Percentiles rank a stretch among this genome's conserved stretches.
Conservation (phyloP, 73 alveolate genomes). For the Tetrahymena borealis region DNA sequence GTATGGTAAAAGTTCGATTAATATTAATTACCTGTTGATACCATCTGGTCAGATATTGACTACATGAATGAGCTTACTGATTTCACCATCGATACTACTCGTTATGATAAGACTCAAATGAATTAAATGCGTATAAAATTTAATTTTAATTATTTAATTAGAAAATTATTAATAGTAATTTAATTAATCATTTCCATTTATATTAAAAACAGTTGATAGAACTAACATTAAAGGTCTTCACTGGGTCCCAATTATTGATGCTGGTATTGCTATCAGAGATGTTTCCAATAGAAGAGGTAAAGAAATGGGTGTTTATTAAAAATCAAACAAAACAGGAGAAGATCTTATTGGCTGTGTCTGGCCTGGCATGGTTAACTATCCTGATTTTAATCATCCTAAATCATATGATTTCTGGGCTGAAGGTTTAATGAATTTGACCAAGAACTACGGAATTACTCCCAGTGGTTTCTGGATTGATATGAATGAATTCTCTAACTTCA, state of each 20-base stretch:
- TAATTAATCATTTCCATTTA: slow-evolving; percentile 40
- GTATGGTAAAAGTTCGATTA: not conserved
- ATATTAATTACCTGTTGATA: slow-evolving; percentile 79
- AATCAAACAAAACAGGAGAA: slow-evolving; percentile 40
- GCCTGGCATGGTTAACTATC: slow-evolving; percentile 71
- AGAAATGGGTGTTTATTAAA: slow-evolving; percentile 45
- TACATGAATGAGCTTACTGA: slow-evolving; percentile 71
- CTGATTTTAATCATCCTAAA: slow-evolving; percentile 72
- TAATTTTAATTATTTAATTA: not conserved
- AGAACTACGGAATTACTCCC: slow-evolving; percentile 42
- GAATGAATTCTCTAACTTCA: slow-evolving; percentile 67
- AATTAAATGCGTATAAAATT: not conserved
- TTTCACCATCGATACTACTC: slow-evolving; percentile 39
- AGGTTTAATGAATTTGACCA: slow-evolving; percentile 45
- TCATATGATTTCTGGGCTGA: slow-evolving; percentile 59
- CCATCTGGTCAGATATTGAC: slow-evolving; percentile 96
- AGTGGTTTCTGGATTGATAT: slow-evolving; percentile 76
- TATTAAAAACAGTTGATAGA: slow-evolving; percentile 40
- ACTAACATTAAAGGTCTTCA: slow-evolving; percentile 32
- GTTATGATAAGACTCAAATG: slow-evolving; percentile 30
- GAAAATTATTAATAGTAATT: too few species aligned
- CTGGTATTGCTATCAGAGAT: slow-evolving; percentile 51
- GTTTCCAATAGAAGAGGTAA: slow-evolving; percentile 37
- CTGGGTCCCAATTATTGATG: slow-evolving; percentile 71
- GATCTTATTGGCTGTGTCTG: slow-evolving; percentile 63